Evolutionary conservation across 495 filamentous ascomycete genomes (phyloP), one percentile per base, ranked within the genome.

Genomic region (Friedmanniomyces simplex): DNA sequence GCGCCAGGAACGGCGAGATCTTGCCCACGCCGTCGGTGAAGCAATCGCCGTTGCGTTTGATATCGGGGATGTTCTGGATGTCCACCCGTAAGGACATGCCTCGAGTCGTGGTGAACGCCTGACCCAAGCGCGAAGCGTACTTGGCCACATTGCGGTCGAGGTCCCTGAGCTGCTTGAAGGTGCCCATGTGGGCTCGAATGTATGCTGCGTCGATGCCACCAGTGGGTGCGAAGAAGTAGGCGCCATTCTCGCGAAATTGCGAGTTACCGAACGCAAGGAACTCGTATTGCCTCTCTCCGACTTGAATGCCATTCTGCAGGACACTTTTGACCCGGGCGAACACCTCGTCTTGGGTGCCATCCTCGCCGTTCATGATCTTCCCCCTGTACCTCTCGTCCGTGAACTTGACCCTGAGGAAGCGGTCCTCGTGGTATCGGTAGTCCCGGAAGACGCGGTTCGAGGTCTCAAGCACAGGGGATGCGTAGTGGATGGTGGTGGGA

Each of bases 221-320:
- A 1, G 76, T 75, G 0, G 82, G 76, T 0, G 86, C 80, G 64
- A 86, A 96, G 70, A 99, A 95, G 63, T 91, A 97, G 1, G 91
- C 91, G 0, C 89, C 88, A 66, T 90, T 82, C 66, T 97, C 91
- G 14, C 93, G 82, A 56, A 99, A 86, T 61, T 97, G 93, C 0
- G 91, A 96, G 68, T 95, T 97, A 0, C 93, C 91, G 68, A 89
- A 95, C 5, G 94, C 91, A 22, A 99, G 82, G 62, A 96, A 96
- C 65, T 94, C 79, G 67, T 87, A 99, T 61, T 82, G 84, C 13
- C 86, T 82, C 60, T 82, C 81, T 13, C 87, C 93, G 51, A 99
- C 82, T 1, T 71, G 73, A 57, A 99, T 95, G 7, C 93, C 93
- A 43, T 91, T 82, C 6, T 69, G 72, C 63, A 98, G 64, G 4